These are phyloP conservation scores for Leersia perrieri DNA, from an alignment of 176 grass and related monocot species.

Conservation along the genomic window DNA sequence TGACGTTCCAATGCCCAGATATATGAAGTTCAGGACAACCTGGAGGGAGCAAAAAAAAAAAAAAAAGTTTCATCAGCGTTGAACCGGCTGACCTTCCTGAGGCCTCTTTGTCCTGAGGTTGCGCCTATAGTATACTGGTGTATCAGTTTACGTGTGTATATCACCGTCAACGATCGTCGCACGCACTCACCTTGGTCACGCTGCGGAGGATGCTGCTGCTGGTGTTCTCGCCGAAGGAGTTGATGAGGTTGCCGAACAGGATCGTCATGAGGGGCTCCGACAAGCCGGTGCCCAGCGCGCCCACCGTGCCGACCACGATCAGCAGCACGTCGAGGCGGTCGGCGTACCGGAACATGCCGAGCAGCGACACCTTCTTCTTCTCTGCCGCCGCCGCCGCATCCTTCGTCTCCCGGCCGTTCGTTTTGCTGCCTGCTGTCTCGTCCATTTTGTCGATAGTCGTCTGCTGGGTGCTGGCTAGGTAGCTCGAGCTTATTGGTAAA, in stretches of 20 bases:
- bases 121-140: too few species aligned
- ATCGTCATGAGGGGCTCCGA: constrained; percentile 42
- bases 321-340: constrained; percentile 53
- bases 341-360: constrained; percentile 62
- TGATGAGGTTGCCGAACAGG: constrained; percentile 48
- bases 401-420: neutral
- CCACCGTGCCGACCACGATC: constrained; percentile 49
- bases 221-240: constrained; percentile 51
- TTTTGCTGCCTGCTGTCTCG: neutral
- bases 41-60: too few species aligned
- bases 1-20: constrained; percentile 47
- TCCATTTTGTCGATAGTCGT: constrained; percentile 31
- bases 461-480: too few species aligned
- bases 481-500: too few species aligned
- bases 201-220: constrained; percentile 9
- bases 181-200: constrained; percentile 42
- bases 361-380: constrained; percentile 42
- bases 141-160: too few species aligned
- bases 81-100: too few species aligned
- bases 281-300: constrained; percentile 45
- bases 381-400: neutral
- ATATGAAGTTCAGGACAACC: constrained; percentile 61
- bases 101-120: too few species aligned
- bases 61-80: too few species aligned
- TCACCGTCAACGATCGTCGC: neutral